These are phyloP conservation scores for Naganishia friedmannii DNA, from an alignment of 768 basidiomycete species.

Conservation along the genomic window DNA sequence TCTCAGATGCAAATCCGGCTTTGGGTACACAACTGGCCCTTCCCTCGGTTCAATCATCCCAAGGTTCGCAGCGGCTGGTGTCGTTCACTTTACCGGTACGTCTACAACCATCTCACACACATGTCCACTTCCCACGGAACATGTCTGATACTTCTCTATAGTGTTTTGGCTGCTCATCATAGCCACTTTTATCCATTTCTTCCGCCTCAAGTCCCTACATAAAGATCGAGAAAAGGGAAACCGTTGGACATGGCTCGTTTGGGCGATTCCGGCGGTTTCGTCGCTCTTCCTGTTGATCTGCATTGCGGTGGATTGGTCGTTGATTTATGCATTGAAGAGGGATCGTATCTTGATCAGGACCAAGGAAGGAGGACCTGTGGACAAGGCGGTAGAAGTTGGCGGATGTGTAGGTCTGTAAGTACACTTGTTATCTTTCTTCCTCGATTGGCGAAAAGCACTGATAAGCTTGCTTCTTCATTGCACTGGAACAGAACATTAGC, in stretches of 20 bases:
- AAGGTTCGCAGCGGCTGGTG: background rate
- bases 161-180: background rate
- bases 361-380: background rate
- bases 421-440: background rate
- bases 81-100: constrained; percentile 11
- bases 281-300: background rate
- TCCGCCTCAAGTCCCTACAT: background rate
- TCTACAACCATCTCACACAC: no score
- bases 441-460: background rate
- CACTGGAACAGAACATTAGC: background rate
- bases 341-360: background rate
- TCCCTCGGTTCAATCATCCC: background rate
- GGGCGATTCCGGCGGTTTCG: background rate
- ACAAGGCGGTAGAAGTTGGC: background rate
- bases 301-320: background rate
- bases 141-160: background rate
- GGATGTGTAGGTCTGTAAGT: background rate
- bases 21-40: background rate
- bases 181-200: background rate
- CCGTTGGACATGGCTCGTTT: background rate
- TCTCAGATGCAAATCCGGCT: background rate
- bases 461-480: background rate
- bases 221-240: background rate
- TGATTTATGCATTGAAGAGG: background rate
- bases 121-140: background rate